Percentiles rank a stretch among this genome's conserved stretches.
Evolutionary conservation across 306 rosid genomes (phyloP).

Genomic region (Vigna reflexopilosa): DNA sequence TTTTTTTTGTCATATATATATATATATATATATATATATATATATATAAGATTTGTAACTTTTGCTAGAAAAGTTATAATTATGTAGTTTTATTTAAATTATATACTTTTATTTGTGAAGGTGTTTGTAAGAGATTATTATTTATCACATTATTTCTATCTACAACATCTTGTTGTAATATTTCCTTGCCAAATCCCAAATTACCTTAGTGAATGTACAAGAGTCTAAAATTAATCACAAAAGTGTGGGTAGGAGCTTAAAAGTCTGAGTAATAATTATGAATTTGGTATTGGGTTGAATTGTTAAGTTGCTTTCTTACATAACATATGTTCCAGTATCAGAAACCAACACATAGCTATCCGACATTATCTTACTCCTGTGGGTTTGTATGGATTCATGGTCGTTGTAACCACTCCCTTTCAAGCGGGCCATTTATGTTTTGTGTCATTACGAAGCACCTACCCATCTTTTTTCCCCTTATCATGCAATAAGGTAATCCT

Average conservation of each 20-base stretch:
- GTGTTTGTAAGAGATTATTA: too few relatives aligned
- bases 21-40: too few relatives aligned
- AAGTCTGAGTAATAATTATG: background rate
- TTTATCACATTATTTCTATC: too few relatives aligned
- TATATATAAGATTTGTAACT: too few relatives aligned
- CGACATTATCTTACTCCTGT: background rate
- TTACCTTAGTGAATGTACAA: too few relatives aligned
- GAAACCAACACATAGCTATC: conserved; percentile 9
- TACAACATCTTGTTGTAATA: too few relatives aligned
- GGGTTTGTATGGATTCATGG: background rate
- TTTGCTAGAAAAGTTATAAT: too few relatives aligned
- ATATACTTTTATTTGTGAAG: too few relatives aligned
- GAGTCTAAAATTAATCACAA: too few relatives aligned
- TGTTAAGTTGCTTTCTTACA: background rate
- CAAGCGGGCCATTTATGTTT: conserved; percentile 18
- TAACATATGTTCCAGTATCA: background rate
- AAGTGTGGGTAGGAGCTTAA: too few relatives aligned
- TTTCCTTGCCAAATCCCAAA: background rate
- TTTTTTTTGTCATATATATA: too few relatives aligned
- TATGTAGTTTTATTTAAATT: too few relatives aligned
- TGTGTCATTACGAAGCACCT: background rate
- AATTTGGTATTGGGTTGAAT: background rate
- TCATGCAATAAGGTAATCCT: background rate
- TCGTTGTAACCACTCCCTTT: background rate
- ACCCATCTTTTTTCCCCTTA: background rate